These are phyloP conservation scores for Colletotrichum cereale DNA, from an alignment of 2,329 filamentous ascomycete genomes.

Conservation along the genomic window DNA sequence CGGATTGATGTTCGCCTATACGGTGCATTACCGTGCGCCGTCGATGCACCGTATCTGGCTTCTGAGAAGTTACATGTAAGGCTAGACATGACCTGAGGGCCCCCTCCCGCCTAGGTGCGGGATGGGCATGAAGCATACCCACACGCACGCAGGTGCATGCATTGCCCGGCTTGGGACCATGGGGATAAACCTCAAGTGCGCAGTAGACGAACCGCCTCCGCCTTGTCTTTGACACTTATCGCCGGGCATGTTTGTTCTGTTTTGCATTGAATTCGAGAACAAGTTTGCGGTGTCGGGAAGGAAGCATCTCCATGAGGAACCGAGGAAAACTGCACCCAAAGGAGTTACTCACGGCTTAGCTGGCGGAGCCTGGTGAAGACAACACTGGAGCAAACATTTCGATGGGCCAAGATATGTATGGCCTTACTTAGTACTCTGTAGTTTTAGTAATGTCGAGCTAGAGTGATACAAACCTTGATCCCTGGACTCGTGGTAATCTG, in stretches of 20 bases:
- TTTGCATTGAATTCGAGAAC: neutral
- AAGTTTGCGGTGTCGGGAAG: neutral
- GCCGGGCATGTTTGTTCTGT: neutral
- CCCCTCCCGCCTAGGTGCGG: constrained; percentile 9
- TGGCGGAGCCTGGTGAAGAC: neutral
- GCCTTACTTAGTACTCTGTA: neutral
- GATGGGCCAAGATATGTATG: neutral
- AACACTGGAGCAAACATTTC: neutral
- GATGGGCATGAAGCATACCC: constrained; percentile 23
- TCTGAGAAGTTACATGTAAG: constrained; percentile 13
- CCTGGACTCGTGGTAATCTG: neutral
- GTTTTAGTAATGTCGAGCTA: neutral
- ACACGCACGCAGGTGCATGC: constrained; percentile 30
- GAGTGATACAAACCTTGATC: constrained; percentile 12
- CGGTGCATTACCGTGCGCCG: constrained; percentile 13
- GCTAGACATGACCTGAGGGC: constrained; percentile 23
- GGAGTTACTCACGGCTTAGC: neutral
- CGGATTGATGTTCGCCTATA: constrained; percentile 5
- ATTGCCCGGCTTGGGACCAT: constrained; percentile 8
- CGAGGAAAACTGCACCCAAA: neutral
- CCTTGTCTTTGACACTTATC: neutral
- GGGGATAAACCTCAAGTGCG: neutral
- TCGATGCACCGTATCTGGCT: constrained; percentile 11
- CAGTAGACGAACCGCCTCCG: neutral
- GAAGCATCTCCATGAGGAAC: neutral